phyloP scores from a whole-genome alignment of 164 flowering plant genomes.

The Tetrastigma voinierianum region DNA sequence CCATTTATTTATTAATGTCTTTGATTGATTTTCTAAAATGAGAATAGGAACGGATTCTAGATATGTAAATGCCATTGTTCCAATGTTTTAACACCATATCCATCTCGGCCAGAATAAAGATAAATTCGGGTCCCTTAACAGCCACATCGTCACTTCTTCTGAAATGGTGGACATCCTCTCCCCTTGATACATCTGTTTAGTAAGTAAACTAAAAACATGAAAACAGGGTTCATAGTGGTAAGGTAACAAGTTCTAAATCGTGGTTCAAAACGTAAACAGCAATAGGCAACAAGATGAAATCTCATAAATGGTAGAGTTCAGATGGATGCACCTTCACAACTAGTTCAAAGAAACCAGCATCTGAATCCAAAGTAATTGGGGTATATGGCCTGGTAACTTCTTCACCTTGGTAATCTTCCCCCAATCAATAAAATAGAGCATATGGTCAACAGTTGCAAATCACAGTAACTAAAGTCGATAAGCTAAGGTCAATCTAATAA shows the following conservation, averaged over 20 bases:
- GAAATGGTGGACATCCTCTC: constrained; percentile 41
- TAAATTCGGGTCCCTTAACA: constrained; percentile 34
- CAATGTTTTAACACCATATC: too few species aligned
- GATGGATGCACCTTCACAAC: constrained; percentile 26
- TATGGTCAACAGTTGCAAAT: too few species aligned
- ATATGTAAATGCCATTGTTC: too few species aligned
- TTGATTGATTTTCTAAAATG: too few species aligned
- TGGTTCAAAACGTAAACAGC: background rate
- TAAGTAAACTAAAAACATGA: background rate
- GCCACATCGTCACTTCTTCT: constrained; percentile 34
- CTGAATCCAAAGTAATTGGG: constrained; percentile 34
- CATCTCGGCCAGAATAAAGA: background rate
- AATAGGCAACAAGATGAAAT: too few species aligned
- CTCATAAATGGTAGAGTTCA: background rate
- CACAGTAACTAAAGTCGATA: too few species aligned
- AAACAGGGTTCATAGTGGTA: background rate
- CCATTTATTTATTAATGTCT: too few species aligned
- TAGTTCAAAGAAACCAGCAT: constrained; percentile 35
- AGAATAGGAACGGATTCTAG: too few species aligned
- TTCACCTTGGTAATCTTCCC: constrained; percentile 68
- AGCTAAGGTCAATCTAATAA: too few species aligned
- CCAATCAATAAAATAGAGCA: constrained; percentile 17
- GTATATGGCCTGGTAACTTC: constrained; percentile 43
- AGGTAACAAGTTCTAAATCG: background rate
- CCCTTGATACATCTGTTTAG: constrained; percentile 32